Evolutionary conservation across 257 asterid species (phyloP).

Genomic region (Solanum gracilifrons): DNA sequence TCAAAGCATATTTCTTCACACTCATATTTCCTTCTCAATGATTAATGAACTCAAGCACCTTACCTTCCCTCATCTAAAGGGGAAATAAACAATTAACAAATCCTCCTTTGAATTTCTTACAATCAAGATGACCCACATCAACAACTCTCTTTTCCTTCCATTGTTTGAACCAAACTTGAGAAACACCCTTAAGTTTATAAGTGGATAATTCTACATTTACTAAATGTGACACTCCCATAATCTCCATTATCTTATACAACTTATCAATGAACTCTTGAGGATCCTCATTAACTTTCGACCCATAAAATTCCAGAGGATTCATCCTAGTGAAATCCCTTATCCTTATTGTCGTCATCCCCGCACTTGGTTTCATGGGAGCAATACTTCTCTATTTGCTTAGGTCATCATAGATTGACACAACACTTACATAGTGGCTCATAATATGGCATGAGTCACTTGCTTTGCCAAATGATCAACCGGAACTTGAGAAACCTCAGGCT

Average conservation of each 20-base stretch:
- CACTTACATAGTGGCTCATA: neutral
- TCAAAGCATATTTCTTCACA: no score
- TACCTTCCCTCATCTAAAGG: neutral
- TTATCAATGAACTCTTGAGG: neutral
- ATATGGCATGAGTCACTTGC: neutral
- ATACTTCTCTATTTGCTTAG: neutral
- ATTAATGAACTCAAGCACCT: neutral
- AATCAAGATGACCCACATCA: neutral
- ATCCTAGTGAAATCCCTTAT: neutral
- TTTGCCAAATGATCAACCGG: neutral
- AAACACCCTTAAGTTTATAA: neutral
- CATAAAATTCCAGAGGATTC: neutral
- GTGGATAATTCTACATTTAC: neutral
- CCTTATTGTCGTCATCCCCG: neutral
- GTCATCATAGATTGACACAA: neutral
- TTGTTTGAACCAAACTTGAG: neutral
- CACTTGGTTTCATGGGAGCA: neutral
- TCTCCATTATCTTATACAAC: neutral
- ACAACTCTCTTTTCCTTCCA: neutral
- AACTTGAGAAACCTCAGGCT: neutral
- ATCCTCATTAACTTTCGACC: neutral
- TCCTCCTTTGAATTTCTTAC: neutral
- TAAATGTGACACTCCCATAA: neutral
- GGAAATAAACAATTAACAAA: neutral
- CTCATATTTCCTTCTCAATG: no score